Base-by-base conservation (phyloP, 257 asterid species). In the Anisodus acutangulus region DNA sequence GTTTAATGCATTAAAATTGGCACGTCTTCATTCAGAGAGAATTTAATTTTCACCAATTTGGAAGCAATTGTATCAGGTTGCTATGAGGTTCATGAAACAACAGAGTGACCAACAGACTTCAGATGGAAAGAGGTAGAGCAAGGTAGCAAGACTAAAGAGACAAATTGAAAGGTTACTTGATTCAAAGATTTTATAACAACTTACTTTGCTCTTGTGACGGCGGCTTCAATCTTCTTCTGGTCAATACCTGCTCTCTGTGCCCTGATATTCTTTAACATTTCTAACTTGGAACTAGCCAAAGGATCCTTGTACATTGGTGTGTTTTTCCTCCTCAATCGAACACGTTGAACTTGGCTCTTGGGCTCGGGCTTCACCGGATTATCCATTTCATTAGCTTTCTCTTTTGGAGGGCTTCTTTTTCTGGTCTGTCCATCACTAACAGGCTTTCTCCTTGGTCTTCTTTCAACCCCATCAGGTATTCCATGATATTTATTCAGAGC, bases 271-370 rank as follows among this genome's bases (percentile, higher is more conserved):
- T 90, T 96, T 82, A 96, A 79, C 98, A 96, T 90, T 90, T 94
- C 97, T 88, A 96, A 51, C 89, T 93, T 96, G 86, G 95, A 83
- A 80, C 89, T 88, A 19, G 93, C 93, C 85, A 92, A 83, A 53
- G 99, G 98, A 87, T 96, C 99, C 87, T 91, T 94, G 87, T 88
- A 94, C n/a, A 82, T 76, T 43, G 98, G 93, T n/a, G 83, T 55
- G 53, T 67, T 85, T 9, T 88, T 91, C 83, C 89, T 92, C 90
- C 86, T 92, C 79, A 89, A 41, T 84, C 80, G 90, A 66, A 63
- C 84, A 35, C 82, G 85, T 84, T 88, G 88, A 83, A 45, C 87
- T 79, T 83, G 92, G 86, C 66, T 84, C 79, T 83, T 92, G 11
- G 84, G 72, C 79, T 88, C 91, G 3, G 54, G 83, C 71, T 83